Evolutionary conservation across 345 rosid species (phyloP).

Genomic region (Aquilaria sinensis): DNA sequence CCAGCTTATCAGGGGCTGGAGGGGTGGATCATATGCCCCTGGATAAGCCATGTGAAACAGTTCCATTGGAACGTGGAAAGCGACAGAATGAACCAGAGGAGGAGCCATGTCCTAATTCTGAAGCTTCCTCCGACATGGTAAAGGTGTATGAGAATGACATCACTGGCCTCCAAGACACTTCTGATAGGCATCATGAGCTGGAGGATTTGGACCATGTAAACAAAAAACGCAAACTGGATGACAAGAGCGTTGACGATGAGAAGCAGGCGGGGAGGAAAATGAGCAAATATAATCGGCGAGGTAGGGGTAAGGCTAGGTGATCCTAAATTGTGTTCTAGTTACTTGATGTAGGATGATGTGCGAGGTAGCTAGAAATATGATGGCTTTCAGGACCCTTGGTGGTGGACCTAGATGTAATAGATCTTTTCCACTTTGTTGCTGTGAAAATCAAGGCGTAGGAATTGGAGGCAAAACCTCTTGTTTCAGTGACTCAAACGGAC

Average conservation of each 20-base stretch:
- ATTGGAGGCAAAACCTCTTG: no score
- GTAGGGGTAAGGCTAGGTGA: slow-evolving; percentile 40
- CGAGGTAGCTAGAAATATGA: slow-evolving; percentile 14
- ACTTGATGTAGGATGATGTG: slow-evolving; percentile 15
- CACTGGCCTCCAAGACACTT: slow-evolving; percentile 44
- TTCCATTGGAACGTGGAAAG: no score
- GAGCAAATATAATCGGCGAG: slow-evolving; percentile 38
- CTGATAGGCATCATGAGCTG: slow-evolving; percentile 39
- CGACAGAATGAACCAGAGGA: not conserved
- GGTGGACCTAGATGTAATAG: no score
- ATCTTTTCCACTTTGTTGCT: no score
- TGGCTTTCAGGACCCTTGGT: no score
- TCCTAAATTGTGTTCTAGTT: not conserved
- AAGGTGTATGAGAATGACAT: slow-evolving; percentile 28
- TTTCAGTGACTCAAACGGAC: no score
- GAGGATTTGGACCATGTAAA: slow-evolving; percentile 24
- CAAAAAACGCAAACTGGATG: slow-evolving; percentile 23
- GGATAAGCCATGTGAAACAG: no score
- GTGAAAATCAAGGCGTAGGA: no score
- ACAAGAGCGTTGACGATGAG: slow-evolving; percentile 27
- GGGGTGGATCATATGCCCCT: slow-evolving; percentile 1
- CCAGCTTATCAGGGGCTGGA: not conserved
- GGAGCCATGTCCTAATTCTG: slow-evolving; percentile 29
- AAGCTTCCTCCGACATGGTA: slow-evolving; percentile 40
- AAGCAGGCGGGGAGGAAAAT: slow-evolving; percentile 36